Evolutionary conservation across 2,329 filamentous ascomycete species (phyloP), one percentile per base, ranked within the genome.

Genomic region (Pseudogymnoascus sp.): DNA sequence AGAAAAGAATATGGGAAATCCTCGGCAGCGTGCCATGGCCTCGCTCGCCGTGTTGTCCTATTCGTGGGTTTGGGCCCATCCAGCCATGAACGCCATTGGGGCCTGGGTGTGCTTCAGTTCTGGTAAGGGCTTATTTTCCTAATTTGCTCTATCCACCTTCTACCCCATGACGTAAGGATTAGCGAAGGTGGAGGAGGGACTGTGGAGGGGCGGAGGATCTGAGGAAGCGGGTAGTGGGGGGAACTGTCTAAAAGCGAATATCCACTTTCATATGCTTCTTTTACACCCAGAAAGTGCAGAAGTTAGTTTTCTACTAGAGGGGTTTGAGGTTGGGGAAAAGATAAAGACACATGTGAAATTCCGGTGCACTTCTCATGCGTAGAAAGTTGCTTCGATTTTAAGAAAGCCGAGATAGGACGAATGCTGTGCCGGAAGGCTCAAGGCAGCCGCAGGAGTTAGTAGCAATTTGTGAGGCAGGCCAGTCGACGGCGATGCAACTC

Each of bases 251-350:
- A 50, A 56, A 33, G 7, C 17, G 29, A 33, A 17, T 56, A 56
- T 56, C 50, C 50, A 56, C 29, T 56, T 56, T 56, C 50, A 56
- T 56, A 56, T 56, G 50, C 50, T 56, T 56, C 50, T 56, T 56
- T 56, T 56, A 13, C 29, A 33, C 17, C 29, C 29, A 56, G 17
- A 10, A 35, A 56, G n/a, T 33, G n/a, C 7, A 15, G 1, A 15
- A 35, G 11, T 56, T 56, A 56, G 50, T 15, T 56, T 56, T 33
- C 9, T 35, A 35, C 23, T 13, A 9, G n/a, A 35, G 29, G 26
- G 23, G 44, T 26, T 26, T n/a, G 44, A 1, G 26, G 42, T 23
- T 7, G 9, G 11, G 15, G 19, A 56, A n/a, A 4, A 56, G 26
- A 9, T 26, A 15, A 13, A n/a, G 17, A 3, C 50, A 15, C 50